phyloP scores from a whole-genome alignment of 345 rosid species.

The Populus euphratica region DNA sequence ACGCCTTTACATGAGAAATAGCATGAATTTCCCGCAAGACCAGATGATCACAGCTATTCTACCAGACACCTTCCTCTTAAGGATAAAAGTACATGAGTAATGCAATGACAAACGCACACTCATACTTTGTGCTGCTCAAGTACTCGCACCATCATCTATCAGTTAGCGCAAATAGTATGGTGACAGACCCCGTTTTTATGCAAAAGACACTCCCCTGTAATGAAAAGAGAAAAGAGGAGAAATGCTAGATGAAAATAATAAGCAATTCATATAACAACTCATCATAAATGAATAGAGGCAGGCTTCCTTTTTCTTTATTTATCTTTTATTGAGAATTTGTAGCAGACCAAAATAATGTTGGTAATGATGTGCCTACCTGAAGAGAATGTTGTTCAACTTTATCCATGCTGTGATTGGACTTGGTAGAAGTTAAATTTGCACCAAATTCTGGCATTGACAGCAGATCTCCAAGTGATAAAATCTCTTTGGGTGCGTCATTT shows the following conservation, averaged over 20 bases:
- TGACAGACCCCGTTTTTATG: not conserved
- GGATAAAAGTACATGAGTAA: not conserved
- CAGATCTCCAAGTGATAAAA: conserved; percentile 44
- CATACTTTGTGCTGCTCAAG: not conserved
- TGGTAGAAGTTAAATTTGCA: conserved; percentile 15
- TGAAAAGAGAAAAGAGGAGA: not conserved
- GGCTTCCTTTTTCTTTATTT: not conserved
- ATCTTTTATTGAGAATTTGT: not conserved
- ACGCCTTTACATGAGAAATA: not conserved
- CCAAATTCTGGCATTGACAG: conserved; percentile 32
- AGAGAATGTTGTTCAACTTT: conserved; percentile 28
- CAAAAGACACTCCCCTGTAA: not conserved
- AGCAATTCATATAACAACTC: not conserved
- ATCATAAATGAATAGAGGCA: not conserved
- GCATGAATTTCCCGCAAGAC: not conserved
- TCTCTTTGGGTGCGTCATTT: conserved; percentile 18
- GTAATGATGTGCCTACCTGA: conserved; percentile 31
- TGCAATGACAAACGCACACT: not conserved
- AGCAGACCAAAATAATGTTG: not conserved
- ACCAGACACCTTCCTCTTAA: not conserved
- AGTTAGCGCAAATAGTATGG: not conserved
- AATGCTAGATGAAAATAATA: not conserved
- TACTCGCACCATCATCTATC: not conserved
- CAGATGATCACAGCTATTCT: not conserved
- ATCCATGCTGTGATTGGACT: conserved; percentile 8